These are phyloP conservation scores for Achaetomiella virescens DNA, from an alignment of 495 filamentous ascomycete species.

Conservation along the genomic window DNA sequence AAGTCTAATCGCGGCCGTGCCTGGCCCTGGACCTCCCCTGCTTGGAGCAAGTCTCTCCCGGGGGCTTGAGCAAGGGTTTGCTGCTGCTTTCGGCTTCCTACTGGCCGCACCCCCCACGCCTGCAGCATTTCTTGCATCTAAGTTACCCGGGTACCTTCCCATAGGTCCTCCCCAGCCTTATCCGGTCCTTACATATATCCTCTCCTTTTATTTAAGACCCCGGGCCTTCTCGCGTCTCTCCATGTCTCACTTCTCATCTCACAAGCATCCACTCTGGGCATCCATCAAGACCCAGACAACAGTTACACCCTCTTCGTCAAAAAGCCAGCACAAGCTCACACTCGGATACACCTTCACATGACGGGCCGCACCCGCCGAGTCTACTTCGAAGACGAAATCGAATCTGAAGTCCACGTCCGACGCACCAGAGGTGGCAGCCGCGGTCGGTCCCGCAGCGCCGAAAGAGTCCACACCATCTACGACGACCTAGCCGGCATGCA, in stretches of 20 bases:
- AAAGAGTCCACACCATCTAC: conserved; percentile 15
- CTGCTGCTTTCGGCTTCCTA: conserved; percentile 1
- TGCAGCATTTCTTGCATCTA: conserved; percentile 6
- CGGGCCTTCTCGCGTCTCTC: background rate
- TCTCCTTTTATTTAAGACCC: background rate
- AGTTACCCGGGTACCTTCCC: background rate
- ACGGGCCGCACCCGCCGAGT: conserved; percentile 18
- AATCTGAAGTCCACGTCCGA: background rate
- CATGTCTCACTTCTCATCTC: background rate
- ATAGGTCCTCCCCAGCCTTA: conserved; percentile 4
- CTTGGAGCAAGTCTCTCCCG: conserved; percentile 2
- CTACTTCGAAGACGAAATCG: conserved; percentile 16
- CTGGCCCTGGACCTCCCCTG: background rate
- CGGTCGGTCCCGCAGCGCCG: conserved; percentile 17
- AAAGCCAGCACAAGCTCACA: background rate
- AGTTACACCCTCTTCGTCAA: background rate
- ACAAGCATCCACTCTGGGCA: background rate
- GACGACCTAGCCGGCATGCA: conserved; percentile 19
- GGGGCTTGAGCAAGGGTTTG: background rate
- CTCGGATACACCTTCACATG: conserved; percentile 9
- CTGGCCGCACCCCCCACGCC: background rate
- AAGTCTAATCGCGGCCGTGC: background rate
- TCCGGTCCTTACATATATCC: background rate
- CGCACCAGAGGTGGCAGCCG: conserved; percentile 13
- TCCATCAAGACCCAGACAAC: background rate